Percentiles rank a stretch among this genome's conserved stretches.
Evolutionary conservation across 495 filamentous ascomycete genomes (phyloP).

Genomic region (Daldinia concentrica): DNA sequence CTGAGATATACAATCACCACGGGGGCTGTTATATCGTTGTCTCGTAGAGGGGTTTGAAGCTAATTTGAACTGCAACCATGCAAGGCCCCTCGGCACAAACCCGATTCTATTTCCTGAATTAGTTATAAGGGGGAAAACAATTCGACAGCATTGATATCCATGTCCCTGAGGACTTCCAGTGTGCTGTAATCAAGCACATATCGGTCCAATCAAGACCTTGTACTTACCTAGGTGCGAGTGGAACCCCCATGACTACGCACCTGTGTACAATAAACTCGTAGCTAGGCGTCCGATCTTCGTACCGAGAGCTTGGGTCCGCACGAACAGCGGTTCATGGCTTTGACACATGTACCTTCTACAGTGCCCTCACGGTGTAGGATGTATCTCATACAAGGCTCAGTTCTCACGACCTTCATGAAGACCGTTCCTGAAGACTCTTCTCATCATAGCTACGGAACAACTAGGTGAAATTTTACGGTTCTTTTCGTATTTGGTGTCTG

Average conservation of each 20-base stretch:
- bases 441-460: not conserved
- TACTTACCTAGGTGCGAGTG: constrained; percentile 9
- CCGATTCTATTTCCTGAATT: constrained; percentile 25
- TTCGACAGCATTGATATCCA: constrained; percentile 11
- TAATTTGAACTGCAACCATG: constrained; percentile 8
- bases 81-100: constrained; percentile 3
- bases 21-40: constrained; percentile 11
- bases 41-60: not conserved
- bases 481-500: not conserved
- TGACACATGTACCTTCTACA: constrained; percentile 22
- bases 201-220: constrained; percentile 13
- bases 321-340: constrained; percentile 6
- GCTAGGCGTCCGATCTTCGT: constrained; percentile 13
- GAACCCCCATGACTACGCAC: constrained; percentile 8
- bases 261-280: constrained; percentile 6
- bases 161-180: constrained; percentile 5
- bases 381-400: constrained; percentile 15
- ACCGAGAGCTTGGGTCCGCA: constrained; percentile 17
- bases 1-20: not conserved
- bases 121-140: constrained; percentile 12
- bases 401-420: not conserved
- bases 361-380: constrained; percentile 20
- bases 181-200: not conserved
- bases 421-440: not conserved
- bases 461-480: not conserved